These are phyloP conservation scores for Aspergillus quadricinctus DNA, from an alignment of 2,329 filamentous ascomycete genomes.

Conservation along the genomic window DNA sequence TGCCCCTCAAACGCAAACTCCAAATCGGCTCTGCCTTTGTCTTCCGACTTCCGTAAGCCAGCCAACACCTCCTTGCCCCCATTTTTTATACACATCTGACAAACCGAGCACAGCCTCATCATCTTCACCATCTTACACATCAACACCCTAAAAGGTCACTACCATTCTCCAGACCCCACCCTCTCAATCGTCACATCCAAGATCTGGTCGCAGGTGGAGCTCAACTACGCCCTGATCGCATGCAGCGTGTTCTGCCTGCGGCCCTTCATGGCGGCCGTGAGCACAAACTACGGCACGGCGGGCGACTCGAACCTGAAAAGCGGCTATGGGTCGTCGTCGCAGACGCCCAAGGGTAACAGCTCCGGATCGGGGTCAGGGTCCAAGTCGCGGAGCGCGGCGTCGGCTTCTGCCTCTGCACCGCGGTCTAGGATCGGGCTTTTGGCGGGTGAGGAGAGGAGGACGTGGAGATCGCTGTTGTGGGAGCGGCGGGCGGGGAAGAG, in stretches of 20 bases:
- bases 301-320: slow-evolving; percentile 27
- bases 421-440: neutral
- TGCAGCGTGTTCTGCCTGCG: slow-evolving; percentile 36
- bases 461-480: neutral
- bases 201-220: slow-evolving; percentile 34
- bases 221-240: slow-evolving; percentile 33
- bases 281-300: slow-evolving; percentile 33
- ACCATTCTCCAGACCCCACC: slow-evolving; percentile 31
- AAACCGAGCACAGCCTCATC: slow-evolving; percentile 26
- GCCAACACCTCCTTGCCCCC: neutral
- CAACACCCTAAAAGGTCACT: slow-evolving; percentile 24
- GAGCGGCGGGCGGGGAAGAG: neutral
- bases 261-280: slow-evolving; percentile 35
- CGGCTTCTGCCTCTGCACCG: neutral
- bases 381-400: neutral
- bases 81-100: neutral
- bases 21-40: slow-evolving; percentile 31
- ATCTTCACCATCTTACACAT: slow-evolving; percentile 35
- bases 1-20: slow-evolving; percentile 29
- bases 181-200: slow-evolving; percentile 30
- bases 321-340: slow-evolving; percentile 17
- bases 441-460: neutral
- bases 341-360: slow-evolving; percentile 16
- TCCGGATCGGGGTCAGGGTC: slow-evolving; percentile 3
- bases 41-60: slow-evolving; percentile 35